phyloP scores from a whole-genome alignment of 1,284 basidiomycete species.

The Jaminaea rosea region DNA sequence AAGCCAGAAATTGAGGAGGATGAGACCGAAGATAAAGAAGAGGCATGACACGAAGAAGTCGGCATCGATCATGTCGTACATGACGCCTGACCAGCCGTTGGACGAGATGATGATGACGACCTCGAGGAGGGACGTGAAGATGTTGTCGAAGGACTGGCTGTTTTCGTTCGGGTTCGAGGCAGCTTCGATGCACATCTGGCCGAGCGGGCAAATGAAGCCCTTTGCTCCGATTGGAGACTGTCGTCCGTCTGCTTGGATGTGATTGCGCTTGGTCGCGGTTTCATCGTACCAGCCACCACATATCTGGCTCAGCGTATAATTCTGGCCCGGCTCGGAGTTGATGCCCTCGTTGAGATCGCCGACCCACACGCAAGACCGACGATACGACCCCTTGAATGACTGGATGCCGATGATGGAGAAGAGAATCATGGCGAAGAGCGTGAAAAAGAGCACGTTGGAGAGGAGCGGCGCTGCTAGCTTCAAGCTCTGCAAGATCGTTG shows the following conservation, averaged over 20 bases:
- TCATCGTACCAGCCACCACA: slow-evolving; percentile 36
- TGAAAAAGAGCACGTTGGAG: slow-evolving; percentile 79
- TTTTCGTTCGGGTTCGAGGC: slow-evolving; percentile 60
- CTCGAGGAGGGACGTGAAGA: slow-evolving; percentile 72
- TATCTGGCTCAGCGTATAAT: slow-evolving; percentile 32
- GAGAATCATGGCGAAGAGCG: slow-evolving; percentile 76
- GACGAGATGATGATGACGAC: slow-evolving; percentile 65
- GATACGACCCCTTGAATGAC: slow-evolving; percentile 43
- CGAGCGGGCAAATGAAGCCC: slow-evolving; percentile 44
- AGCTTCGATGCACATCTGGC: slow-evolving; percentile 43
- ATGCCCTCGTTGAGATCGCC: slow-evolving; percentile 13
- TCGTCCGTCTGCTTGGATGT: slow-evolving; percentile 12
- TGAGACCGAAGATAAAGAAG: slow-evolving; percentile 70
- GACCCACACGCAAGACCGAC: slow-evolving; percentile 41
- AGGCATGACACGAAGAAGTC: slow-evolving; percentile 80
- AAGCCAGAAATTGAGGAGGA: slow-evolving; percentile 50
- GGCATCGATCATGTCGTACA: slow-evolving; percentile 83
- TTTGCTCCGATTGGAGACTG: slow-evolving; percentile 20
- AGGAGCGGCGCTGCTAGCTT: slow-evolving; percentile 83
- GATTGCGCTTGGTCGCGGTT: slow-evolving; percentile 11
- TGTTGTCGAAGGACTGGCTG: slow-evolving; percentile 79
- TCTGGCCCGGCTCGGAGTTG: slow-evolving; percentile 23
- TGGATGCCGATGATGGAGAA: slow-evolving; percentile 57
- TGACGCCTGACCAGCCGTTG: slow-evolving; percentile 54
- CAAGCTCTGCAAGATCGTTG: slow-evolving; percentile 83